phyloP scores from a whole-genome alignment of 176 grass and related monocot species.

The Carex littledalei region DNA sequence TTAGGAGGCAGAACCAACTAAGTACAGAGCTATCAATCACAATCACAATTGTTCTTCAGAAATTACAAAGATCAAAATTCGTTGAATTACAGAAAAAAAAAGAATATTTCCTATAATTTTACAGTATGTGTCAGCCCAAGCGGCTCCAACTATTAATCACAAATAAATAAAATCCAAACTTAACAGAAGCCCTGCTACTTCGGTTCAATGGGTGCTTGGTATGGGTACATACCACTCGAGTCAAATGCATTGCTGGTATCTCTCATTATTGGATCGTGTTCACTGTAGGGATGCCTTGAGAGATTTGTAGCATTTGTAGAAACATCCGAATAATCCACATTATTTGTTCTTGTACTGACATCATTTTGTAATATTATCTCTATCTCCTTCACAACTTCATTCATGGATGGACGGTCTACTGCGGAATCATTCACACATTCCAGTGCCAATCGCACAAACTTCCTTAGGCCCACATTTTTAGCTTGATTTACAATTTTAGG shows the following conservation, averaged over 20 bases:
- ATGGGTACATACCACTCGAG: constrained; percentile 6
- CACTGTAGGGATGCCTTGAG: constrained; percentile 1
- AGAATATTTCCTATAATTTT: background rate
- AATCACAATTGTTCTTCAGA: background rate
- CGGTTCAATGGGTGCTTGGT: constrained; percentile 15
- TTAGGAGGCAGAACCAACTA: background rate
- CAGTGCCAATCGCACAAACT: constrained; percentile 70
- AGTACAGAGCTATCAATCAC: background rate
- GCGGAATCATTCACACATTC: constrained; percentile 53
- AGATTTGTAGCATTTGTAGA: background rate
- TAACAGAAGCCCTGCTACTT: background rate
- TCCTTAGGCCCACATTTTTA: constrained; percentile 34
- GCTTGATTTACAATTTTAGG: constrained; percentile 40
- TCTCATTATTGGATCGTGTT: constrained; percentile 20
- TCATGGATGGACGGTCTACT: constrained; percentile 51
- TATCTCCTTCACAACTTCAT: constrained; percentile 71
- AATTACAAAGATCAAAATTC: background rate
- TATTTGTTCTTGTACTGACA: background rate
- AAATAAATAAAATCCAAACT: background rate
- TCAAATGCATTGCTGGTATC: constrained; percentile 13
- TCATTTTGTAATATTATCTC: constrained; percentile 44
- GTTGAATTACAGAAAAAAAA: background rate
- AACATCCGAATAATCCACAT: background rate
- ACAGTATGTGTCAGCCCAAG: background rate
- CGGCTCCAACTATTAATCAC: constrained; percentile 4